These are phyloP conservation scores for Yarrowia phangngaensis DNA, from an alignment of 805 yeast species.

Conservation along the genomic window DNA sequence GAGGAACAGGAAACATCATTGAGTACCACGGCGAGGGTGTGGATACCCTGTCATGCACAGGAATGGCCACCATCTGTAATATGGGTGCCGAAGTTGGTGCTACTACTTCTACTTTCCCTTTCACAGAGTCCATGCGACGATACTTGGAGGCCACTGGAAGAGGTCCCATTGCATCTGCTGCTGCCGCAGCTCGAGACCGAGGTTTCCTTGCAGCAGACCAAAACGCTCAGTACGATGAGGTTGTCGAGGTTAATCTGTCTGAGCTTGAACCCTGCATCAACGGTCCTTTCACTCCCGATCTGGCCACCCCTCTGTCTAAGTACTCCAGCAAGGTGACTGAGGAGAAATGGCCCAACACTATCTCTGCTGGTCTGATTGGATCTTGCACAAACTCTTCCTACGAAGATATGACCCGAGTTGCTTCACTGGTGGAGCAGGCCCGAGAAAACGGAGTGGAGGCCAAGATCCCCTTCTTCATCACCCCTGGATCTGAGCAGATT, in stretches of 20 bases:
- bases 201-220: constrained; percentile 76
- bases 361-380: constrained; percentile 93
- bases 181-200: constrained; percentile 54
- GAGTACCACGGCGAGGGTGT: constrained; percentile 98
- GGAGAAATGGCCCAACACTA: constrained; percentile 80
- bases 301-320: constrained; percentile 85
- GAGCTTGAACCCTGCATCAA: constrained; percentile 90
- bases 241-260: constrained; percentile 82
- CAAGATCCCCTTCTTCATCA: constrained; percentile 85
- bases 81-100: constrained; percentile 99
- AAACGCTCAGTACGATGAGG: constrained; percentile 87
- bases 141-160: constrained; percentile 83
- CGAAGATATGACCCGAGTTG: constrained; percentile 97
- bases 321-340: constrained; percentile 66
- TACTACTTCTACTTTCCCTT: constrained; percentile 96
- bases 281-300: constrained; percentile 98
- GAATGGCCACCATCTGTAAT: constrained; percentile 99
- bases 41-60: constrained; percentile 82
- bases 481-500: constrained; percentile 98
- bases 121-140: constrained; percentile 71
- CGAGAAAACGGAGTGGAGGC: constrained; percentile 81
- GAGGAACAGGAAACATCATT: constrained; percentile 95
- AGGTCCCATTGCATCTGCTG: constrained; percentile 76
- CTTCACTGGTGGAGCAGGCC: constrained; percentile 85
- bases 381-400: constrained; percentile 98